Conservation (phyloP, 2,329 filamentous ascomycete species). For the Dothistroma pini region DNA sequence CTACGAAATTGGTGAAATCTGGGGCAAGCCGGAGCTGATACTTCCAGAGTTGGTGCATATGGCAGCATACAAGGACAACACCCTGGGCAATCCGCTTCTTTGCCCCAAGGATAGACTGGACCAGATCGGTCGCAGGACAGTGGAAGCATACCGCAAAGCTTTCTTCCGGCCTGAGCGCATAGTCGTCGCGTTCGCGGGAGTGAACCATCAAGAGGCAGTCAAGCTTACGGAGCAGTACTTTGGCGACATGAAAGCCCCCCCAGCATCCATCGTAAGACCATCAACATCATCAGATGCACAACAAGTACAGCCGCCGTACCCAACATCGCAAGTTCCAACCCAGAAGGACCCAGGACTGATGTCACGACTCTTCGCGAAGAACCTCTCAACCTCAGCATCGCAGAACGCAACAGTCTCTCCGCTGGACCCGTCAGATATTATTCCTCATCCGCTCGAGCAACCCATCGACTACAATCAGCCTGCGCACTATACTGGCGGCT, state of each 20-base stretch:
- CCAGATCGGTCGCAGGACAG: conserved; percentile 67
- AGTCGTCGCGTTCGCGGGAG: conserved; percentile 91
- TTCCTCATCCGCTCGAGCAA: conserved; percentile 44
- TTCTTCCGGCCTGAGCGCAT: conserved; percentile 90
- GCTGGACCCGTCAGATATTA: conserved; percentile 45
- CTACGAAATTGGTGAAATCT: conserved; percentile 96
- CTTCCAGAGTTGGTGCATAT: conserved; percentile 92
- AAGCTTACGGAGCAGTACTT: conserved; percentile 79
- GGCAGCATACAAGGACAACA: conserved; percentile 94
- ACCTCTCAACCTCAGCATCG: conserved; percentile 70
- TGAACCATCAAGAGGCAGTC: conserved; percentile 77
- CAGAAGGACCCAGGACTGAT: conserved; percentile 64
- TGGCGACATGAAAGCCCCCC: conserved; percentile 67
- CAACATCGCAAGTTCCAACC: conserved; percentile 35
- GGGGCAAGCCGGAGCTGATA: conserved; percentile 95
- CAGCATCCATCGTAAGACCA: conserved; percentile 2
- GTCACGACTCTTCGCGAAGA: conserved; percentile 86
- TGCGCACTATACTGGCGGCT: conserved; percentile 89
- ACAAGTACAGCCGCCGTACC: conserved; percentile 33
- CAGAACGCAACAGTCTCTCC: conserved; percentile 58
- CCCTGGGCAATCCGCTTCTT: conserved; percentile 85
- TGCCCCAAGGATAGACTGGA: conserved; percentile 81
- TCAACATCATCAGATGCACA: conserved; percentile 17
- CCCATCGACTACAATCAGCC: conserved; percentile 58
- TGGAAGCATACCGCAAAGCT: conserved; percentile 72